phyloP scores from a whole-genome alignment of 2,329 filamentous ascomycete genomes.

The Orbilia javanica region DNA sequence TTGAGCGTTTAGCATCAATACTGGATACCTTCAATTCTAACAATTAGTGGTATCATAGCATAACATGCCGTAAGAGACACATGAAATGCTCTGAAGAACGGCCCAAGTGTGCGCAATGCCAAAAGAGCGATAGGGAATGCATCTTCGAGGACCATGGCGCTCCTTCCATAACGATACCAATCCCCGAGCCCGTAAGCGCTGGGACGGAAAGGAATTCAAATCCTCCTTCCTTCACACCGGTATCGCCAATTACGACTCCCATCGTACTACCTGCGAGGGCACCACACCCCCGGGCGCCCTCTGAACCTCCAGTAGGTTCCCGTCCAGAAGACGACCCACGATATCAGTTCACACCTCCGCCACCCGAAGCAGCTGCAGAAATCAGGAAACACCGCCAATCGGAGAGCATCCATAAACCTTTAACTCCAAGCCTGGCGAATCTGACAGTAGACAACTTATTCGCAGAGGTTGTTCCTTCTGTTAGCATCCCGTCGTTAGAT shows the following conservation, averaged over 20 bases:
- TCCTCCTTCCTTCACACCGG: slow-evolving; percentile 39
- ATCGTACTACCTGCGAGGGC: slow-evolving; percentile 25
- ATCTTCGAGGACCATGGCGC: slow-evolving; percentile 63
- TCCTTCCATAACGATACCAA: slow-evolving; percentile 1
- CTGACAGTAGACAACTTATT: slow-evolving; percentile 46
- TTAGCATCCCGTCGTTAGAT: slow-evolving; percentile 27
- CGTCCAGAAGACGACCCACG: slow-evolving; percentile 52
- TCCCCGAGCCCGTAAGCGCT: slow-evolving; percentile 7
- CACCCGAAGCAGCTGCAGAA: slow-evolving; percentile 51
- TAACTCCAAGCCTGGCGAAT: slow-evolving; percentile 32
- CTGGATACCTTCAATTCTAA: slow-evolving; percentile 10
- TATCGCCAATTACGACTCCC: slow-evolving; percentile 33
- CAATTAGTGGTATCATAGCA: slow-evolving; percentile 61
- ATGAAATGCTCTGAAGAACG: slow-evolving; percentile 70
- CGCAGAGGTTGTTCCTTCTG: slow-evolving; percentile 40
- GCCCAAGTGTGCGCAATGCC: slow-evolving; percentile 67
- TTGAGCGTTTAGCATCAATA: background rate
- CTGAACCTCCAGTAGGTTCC: slow-evolving; percentile 39
- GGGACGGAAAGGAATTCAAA: background rate
- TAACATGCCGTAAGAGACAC: slow-evolving; percentile 68
- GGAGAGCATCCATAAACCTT: slow-evolving; percentile 43
- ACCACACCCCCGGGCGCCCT: slow-evolving; percentile 20
- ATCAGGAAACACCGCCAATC: slow-evolving; percentile 50
- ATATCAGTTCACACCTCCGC: slow-evolving; percentile 54
- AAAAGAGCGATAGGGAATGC: slow-evolving; percentile 67